Conservation (phyloP, 1,284 basidiomycete genomes). For the Cutaneotrichosporon cutaneum region DNA sequence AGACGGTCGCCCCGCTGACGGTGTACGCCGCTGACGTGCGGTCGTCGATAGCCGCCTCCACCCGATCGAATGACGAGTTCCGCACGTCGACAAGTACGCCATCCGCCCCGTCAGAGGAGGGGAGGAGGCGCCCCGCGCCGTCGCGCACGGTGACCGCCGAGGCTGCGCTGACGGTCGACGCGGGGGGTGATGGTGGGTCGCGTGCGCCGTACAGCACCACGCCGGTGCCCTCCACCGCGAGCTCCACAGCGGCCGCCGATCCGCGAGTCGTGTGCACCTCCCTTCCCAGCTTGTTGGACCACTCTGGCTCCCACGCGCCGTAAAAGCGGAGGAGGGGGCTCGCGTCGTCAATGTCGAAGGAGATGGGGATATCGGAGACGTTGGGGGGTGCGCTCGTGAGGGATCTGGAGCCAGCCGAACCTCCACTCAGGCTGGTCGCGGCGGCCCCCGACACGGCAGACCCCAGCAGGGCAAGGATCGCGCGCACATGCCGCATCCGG, state of each 20-base stretch:
- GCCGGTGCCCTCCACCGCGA: constrained; percentile 1
- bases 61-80: background rate
- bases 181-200: background rate
- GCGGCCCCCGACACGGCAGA: background rate
- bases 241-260: background rate
- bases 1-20: background rate
- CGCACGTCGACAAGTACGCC: background rate
- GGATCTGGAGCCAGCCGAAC: background rate
- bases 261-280: background rate
- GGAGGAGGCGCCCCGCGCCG: background rate
- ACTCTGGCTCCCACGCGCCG: background rate
- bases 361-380: background rate
- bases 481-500: constrained; percentile 3
- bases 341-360: background rate
- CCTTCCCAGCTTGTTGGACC: background rate
- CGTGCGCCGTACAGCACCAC: constrained; percentile 3
- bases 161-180: background rate
- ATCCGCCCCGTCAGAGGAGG: background rate
- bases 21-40: background rate
- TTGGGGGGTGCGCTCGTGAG: background rate
- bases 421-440: background rate
- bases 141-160: constrained; percentile 2
- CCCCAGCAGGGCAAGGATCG: constrained; percentile 5
- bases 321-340: constrained; percentile 1
- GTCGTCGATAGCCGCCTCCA: background rate